Conservation (phyloP, 2,329 filamentous ascomycete species). For the Drechslerella coelobrocha region DNA sequence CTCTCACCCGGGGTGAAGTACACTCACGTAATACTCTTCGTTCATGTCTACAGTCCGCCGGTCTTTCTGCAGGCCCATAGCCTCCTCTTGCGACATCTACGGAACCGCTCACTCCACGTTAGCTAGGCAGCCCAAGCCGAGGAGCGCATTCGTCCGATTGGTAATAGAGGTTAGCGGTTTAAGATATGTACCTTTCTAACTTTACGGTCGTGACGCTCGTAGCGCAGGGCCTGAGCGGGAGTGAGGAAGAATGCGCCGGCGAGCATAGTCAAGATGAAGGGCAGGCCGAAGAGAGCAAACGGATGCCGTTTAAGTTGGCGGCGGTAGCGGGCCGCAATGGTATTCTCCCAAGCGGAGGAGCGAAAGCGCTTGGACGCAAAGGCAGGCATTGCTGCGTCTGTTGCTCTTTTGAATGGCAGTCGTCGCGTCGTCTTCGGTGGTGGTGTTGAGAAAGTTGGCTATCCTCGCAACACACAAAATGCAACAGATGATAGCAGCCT, state of each 20-base stretch:
- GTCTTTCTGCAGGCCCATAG: conserved; percentile 75
- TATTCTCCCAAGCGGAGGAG: conserved; percentile 37
- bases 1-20: background rate
- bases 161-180: too few species aligned
- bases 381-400: conserved; percentile 20
- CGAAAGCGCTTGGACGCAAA: conserved; percentile 43
- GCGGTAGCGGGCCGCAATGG: conserved; percentile 77
- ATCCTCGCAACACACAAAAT: conserved; percentile 20
- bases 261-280: conserved; percentile 88
- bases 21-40: conserved; percentile 84
- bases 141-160: too few species aligned
- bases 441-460: conserved; percentile 3
- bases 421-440: background rate
- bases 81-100: conserved; percentile 79
- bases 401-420: background rate
- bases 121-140: too few species aligned
- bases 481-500: conserved; percentile 1
- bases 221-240: conserved; percentile 88
- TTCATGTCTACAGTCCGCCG: conserved; percentile 77
- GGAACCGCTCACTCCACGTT: background rate
- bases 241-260: conserved; percentile 93
- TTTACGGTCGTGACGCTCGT: conserved; percentile 90
- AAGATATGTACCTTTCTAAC: conserved; percentile 68
- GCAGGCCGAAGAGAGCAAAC: conserved; percentile 90
- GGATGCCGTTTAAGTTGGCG: conserved; percentile 76